Evolutionary conservation across 1,284 basidiomycete genomes (phyloP).

Genomic region (Lentinula novae-zelandiae): DNA sequence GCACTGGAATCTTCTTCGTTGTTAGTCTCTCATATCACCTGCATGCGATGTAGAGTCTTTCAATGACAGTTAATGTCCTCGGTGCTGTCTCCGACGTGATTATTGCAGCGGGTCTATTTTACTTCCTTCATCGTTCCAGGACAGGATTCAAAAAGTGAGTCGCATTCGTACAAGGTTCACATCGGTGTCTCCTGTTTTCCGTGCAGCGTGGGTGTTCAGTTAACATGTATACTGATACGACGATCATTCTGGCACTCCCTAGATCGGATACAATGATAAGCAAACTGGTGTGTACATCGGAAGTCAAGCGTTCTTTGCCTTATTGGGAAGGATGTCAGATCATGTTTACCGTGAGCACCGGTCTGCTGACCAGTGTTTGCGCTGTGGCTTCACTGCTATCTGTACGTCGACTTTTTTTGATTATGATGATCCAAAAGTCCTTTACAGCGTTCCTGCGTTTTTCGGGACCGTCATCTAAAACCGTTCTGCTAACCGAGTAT

Average conservation of each 20-base stretch:
- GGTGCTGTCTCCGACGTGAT: slow-evolving; percentile 48
- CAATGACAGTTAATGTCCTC: slow-evolving; percentile 52
- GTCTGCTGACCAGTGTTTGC: slow-evolving; percentile 50
- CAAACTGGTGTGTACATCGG: slow-evolving; percentile 37
- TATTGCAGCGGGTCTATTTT: slow-evolving; percentile 46
- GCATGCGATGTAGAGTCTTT: slow-evolving; percentile 35
- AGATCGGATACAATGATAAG: slow-evolving; percentile 57
- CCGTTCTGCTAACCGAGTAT: neutral
- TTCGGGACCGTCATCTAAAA: neutral
- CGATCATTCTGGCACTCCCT: neutral
- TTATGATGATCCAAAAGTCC: neutral
- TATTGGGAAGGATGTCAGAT: slow-evolving; percentile 30
- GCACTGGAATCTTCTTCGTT: neutral
- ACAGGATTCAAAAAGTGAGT: slow-evolving; percentile 50
- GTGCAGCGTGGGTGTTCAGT: neutral
- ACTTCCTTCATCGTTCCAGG: slow-evolving; percentile 44
- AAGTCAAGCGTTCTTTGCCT: neutral
- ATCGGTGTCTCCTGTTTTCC: slow-evolving; percentile 2
- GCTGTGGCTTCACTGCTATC: slow-evolving; percentile 51
- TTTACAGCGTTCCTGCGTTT: neutral
- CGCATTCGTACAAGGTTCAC: neutral
- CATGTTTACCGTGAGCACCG: slow-evolving; percentile 52
- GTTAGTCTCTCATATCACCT: neutral
- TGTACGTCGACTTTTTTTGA: slow-evolving; percentile 27
- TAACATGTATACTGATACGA: neutral